phyloP scores from a whole-genome alignment of 2,329 filamentous ascomycete genomes.

The Aureobasidium sp. region DNA sequence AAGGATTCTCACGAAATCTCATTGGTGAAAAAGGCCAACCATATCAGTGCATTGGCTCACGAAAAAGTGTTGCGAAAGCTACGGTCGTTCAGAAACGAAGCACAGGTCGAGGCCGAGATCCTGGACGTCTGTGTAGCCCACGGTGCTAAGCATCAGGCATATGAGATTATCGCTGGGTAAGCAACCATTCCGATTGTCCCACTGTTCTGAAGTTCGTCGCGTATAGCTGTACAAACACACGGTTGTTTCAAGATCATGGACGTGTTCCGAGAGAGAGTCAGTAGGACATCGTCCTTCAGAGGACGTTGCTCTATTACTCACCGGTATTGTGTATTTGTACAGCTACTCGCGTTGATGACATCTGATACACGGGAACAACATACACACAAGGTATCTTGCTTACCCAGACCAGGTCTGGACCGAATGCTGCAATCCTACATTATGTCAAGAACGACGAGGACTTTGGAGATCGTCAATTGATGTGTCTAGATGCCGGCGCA shows the following conservation, averaged over 20 bases:
- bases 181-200: neutral
- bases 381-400: neutral
- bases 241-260: neutral
- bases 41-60: slow-evolving; percentile 71
- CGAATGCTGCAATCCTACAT: slow-evolving; percentile 78
- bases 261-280: neutral
- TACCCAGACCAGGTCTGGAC: slow-evolving; percentile 42
- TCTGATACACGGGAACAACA: neutral
- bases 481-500: slow-evolving; percentile 80
- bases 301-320: neutral
- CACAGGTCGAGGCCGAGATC: slow-evolving; percentile 74
- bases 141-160: slow-evolving; percentile 71
- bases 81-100: slow-evolving; percentile 60
- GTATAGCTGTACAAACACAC: neutral
- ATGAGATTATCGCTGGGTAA: slow-evolving; percentile 72
- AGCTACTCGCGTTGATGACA: neutral
- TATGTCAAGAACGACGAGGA: slow-evolving; percentile 72
- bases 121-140: slow-evolving; percentile 60
- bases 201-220: neutral
- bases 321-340: neutral
- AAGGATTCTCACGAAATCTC: slow-evolving; percentile 81
- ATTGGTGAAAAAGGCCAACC: slow-evolving; percentile 73
- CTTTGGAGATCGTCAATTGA: slow-evolving; percentile 58
- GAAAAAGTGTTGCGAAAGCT: slow-evolving; percentile 59
- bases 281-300: neutral